Evolutionary conservation across 331 rosid genomes (phyloP).

Genomic region (Acacia concinna): DNA sequence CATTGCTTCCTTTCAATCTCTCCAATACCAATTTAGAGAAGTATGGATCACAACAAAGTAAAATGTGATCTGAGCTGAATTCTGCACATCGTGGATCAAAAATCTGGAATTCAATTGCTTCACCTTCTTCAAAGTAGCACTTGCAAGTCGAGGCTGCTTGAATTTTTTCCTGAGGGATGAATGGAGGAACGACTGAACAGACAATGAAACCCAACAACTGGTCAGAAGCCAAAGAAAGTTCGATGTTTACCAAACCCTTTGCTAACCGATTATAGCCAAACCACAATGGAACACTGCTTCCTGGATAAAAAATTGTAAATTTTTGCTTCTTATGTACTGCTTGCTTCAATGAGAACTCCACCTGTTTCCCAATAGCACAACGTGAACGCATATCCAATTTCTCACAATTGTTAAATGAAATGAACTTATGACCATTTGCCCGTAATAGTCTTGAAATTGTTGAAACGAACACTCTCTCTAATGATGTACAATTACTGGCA

Average conservation of each 20-base stretch:
- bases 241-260: conserved; percentile 10
- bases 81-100: background rate
- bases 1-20: background rate
- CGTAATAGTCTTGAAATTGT: background rate
- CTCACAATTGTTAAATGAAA: conserved; percentile 5
- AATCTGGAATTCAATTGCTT: background rate
- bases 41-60: conserved; percentile 18
- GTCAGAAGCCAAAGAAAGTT: background rate
- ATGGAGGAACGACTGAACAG: background rate
- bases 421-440: background rate
- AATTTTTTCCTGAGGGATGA: background rate
- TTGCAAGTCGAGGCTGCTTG: background rate
- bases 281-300: conserved; percentile 28
- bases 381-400: background rate
- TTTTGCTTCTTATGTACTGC: background rate
- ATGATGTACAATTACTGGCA: conserved; percentile 6
- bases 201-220: conserved; percentile 3
- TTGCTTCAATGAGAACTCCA: background rate
- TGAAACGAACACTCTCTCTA: background rate
- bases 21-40: background rate
- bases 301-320: conserved; percentile 26
- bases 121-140: background rate
- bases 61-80: conserved; percentile 27
- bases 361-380: background rate
- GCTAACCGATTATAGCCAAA: background rate